Conservation (phyloP, 805 yeast genomes). For the Starmerella powellii region DNA sequence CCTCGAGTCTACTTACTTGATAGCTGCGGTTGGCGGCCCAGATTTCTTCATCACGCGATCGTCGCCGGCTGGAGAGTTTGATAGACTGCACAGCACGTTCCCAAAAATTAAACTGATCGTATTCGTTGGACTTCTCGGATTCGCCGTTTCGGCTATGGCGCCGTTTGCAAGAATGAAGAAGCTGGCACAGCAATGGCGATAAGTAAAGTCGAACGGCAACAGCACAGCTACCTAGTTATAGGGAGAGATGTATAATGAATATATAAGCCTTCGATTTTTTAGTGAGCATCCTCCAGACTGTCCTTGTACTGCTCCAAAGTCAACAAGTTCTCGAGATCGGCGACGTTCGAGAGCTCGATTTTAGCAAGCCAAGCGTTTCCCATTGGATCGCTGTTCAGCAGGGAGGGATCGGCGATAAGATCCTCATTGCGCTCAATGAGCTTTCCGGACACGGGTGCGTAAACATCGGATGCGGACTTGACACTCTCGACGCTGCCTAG, state of each 20-base stretch:
- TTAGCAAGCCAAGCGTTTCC: conserved; percentile 91
- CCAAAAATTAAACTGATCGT: conserved; percentile 49
- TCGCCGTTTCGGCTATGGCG: conserved; percentile 10
- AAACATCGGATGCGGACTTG: conserved; percentile 86
- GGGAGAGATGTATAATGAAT: too few species aligned
- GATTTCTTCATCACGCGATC: conserved; percentile 68
- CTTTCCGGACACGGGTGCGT: conserved; percentile 73
- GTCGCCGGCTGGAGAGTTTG: conserved; percentile 76
- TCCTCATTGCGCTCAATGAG: conserved; percentile 57
- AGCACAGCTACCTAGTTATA: too few species aligned
- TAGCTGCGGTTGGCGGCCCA: conserved; percentile 52
- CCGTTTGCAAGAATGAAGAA: conserved; percentile 15
- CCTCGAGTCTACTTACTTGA: conserved; percentile 63
- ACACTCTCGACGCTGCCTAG: conserved; percentile 92
- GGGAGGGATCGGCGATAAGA: conserved; percentile 58
- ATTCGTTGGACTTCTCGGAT: conserved; percentile 43
- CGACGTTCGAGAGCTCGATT: conserved; percentile 43
- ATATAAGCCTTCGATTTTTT: too few species aligned
- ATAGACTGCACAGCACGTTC: conserved; percentile 54
- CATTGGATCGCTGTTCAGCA: conserved; percentile 79
- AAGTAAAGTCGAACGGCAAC: not conserved
- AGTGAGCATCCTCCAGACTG: conserved; percentile 15
- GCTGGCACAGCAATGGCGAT: conserved; percentile 15
- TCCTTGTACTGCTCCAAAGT: conserved; percentile 25
- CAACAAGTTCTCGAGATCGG: conserved; percentile 26